Evolutionary conservation across 768 basidiomycete species (phyloP).

Genomic region (Tephrocybe sp.): DNA sequence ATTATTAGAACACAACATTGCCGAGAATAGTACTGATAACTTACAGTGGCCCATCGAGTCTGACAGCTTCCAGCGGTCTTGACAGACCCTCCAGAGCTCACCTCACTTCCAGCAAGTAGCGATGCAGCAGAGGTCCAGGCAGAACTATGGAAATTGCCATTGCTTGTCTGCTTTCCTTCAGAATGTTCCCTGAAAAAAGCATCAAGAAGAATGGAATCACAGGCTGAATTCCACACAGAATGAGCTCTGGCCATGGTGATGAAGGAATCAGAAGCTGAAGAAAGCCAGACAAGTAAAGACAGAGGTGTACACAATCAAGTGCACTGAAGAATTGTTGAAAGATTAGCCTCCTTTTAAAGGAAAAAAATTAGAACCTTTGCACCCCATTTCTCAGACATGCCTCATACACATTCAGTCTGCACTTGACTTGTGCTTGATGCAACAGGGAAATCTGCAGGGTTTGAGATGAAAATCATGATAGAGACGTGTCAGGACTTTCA

Average conservation of each 20-base stretch:
- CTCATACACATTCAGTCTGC: no score
- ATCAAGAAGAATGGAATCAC: slow-evolving; percentile 20
- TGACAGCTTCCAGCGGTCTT: slow-evolving; percentile 9
- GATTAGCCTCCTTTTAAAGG: no score
- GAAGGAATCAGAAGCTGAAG: no score
- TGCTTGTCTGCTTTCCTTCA: slow-evolving; percentile 8
- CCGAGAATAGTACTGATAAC: neutral
- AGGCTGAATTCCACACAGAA: slow-evolving; percentile 15
- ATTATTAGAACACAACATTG: neutral
- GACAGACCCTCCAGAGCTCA: neutral
- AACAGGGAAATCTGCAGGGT: no score
- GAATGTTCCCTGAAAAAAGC: slow-evolving; percentile 13
- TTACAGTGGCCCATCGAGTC: neutral
- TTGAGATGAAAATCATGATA: no score
- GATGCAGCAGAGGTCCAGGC: slow-evolving; percentile 6
- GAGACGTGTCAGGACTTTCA: no score
- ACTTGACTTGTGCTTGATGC: no score
- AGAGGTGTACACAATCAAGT: no score
- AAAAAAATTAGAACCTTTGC: no score
- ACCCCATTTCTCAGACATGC: no score
- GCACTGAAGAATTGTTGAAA: no score
- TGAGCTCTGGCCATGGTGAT: neutral
- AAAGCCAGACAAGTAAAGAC: no score
- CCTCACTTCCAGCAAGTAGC: slow-evolving; percentile 1
- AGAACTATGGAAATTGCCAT: slow-evolving; percentile 4